These are phyloP conservation scores for Aegilops bicornis DNA, from an alignment of 176 grass and related monocot species.

Conservation along the genomic window DNA sequence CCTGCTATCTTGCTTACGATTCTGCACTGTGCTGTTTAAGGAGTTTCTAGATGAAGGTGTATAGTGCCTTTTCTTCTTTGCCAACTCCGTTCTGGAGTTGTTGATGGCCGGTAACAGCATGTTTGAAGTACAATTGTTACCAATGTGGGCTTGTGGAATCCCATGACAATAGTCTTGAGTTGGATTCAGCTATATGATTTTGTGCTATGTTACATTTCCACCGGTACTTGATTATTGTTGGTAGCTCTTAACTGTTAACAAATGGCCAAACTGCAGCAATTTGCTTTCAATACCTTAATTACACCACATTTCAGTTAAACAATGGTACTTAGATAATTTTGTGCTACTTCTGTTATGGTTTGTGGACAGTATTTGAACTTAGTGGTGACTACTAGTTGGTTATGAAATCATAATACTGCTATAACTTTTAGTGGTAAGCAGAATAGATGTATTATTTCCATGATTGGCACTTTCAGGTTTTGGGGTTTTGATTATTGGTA, in stretches of 20 bases:
- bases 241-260: background rate
- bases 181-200: conserved; percentile 5
- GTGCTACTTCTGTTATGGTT: background rate
- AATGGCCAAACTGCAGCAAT: background rate
- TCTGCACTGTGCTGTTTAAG: background rate
- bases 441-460: background rate
- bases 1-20: background rate
- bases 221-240: background rate
- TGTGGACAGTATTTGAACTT: background rate
- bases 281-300: background rate
- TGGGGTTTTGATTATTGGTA: background rate
- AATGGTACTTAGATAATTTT: background rate
- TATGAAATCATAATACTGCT: background rate
- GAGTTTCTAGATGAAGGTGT: no score
- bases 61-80: background rate
- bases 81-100: background rate
- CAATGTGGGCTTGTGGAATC: background rate
- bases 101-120: background rate
- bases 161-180: conserved; percentile 1
- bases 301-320: background rate
- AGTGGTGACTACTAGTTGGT: background rate
- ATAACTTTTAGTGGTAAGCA: background rate
- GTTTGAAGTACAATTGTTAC: background rate
- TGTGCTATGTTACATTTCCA: background rate
- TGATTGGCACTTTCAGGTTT: background rate